Conservation (phyloP, 306 rosid species). For the Morella rubra region DNA sequence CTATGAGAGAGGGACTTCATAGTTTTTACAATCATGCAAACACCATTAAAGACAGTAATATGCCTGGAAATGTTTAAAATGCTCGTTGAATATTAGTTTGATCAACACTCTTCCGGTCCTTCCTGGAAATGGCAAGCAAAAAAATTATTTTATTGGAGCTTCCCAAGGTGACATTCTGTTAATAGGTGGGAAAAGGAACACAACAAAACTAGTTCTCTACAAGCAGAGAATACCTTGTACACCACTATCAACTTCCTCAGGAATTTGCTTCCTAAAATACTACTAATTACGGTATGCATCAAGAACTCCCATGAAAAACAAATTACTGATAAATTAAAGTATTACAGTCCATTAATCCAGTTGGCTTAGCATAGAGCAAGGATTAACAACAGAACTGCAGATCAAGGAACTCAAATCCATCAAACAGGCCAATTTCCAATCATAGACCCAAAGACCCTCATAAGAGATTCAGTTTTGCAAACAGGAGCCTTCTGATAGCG, state of each 20-base stretch:
- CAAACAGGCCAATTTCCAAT: slow-evolving; percentile 5
- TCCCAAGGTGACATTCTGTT: background rate
- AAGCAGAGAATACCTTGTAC: background rate
- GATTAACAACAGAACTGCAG: background rate
- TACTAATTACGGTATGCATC: background rate
- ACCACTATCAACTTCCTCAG: background rate
- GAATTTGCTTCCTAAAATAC: background rate
- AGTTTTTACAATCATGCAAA: background rate
- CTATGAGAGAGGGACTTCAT: slow-evolving; percentile 9
- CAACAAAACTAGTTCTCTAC: background rate
- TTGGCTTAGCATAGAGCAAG: background rate
- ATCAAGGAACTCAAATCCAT: background rate
- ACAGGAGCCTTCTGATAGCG: background rate
- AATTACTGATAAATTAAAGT: background rate
- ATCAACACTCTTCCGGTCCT: background rate
- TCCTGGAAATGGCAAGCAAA: background rate
- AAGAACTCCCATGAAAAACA: background rate
- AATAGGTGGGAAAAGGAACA: background rate
- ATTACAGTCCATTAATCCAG: background rate
- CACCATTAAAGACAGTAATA: background rate
- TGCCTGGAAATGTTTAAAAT: background rate
- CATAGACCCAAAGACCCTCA: background rate
- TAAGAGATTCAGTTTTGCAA: background rate
- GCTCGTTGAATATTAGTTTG: background rate
- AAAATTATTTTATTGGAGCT: background rate